These are phyloP conservation scores for Termitomyces sp. DNA, from an alignment of 768 basidiomycete genomes.

Conservation along the genomic window DNA sequence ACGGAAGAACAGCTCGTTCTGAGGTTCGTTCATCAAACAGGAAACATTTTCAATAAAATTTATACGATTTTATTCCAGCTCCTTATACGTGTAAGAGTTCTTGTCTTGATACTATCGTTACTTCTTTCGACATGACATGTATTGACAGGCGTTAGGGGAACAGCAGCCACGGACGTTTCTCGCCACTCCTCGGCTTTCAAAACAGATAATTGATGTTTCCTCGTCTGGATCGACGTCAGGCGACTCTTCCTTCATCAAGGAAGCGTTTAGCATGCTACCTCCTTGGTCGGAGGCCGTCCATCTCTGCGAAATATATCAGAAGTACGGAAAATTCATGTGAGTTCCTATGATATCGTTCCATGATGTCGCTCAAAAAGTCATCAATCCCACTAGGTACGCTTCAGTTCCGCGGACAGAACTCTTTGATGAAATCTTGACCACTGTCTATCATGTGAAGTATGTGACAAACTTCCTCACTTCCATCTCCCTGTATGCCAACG, in stretches of 20 bases:
- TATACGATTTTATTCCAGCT: constrained; percentile 33
- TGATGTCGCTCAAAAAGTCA: not conserved
- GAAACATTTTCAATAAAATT: not conserved
- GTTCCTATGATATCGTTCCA: constrained; percentile 12
- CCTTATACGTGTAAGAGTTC: constrained; percentile 47
- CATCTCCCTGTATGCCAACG: not conserved
- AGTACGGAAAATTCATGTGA: constrained; percentile 57
- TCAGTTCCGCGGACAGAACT: constrained; percentile 53
- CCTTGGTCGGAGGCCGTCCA: constrained; percentile 54
- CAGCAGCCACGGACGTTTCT: constrained; percentile 10
- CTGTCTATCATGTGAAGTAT: constrained; percentile 53
- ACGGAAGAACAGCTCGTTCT: constrained; percentile 64
- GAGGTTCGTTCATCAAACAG: constrained; percentile 42
- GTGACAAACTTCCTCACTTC: not conserved
- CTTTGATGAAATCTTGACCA: constrained; percentile 50
- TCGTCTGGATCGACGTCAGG: constrained; percentile 29
- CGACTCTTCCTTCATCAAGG: constrained; percentile 33
- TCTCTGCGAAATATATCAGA: constrained; percentile 63
- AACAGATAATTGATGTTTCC: constrained; percentile 33
- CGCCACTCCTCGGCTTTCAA: constrained; percentile 26
- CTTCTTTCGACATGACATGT: not conserved
- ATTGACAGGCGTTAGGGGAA: constrained; percentile 22
- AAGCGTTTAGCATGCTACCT: constrained; percentile 50
- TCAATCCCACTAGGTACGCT: constrained; percentile 38
- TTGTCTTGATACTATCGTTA: not conserved